phyloP scores from a whole-genome alignment of 139 green algal genomes.

The Chlamydomonas sphaeroides region DNA sequence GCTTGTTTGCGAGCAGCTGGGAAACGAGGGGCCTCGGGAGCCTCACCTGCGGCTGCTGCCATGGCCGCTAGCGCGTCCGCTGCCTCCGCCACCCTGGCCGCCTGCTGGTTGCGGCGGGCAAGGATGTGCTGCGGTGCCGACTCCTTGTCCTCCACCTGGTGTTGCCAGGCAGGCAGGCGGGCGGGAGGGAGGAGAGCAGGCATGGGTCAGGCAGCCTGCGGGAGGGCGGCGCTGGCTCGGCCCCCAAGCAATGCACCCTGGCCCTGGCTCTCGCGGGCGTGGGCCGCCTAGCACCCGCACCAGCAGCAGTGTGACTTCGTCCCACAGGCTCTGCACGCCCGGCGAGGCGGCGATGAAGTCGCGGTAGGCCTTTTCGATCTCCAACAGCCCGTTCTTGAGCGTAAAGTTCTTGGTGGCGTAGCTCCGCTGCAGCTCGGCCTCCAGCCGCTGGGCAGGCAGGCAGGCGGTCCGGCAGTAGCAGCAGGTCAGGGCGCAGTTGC shows the following conservation, averaged over 20 bases:
- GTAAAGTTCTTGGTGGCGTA: constrained; percentile 73
- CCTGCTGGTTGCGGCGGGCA: background rate
- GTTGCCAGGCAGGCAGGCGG: no score
- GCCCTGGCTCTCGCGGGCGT: no score
- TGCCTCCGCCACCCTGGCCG: background rate
- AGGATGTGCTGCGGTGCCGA: constrained; percentile 40
- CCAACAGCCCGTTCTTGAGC: constrained; percentile 64
- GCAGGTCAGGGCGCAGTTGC: no score
- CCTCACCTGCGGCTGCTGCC: background rate
- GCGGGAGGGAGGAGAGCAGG: no score
- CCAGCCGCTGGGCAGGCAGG: constrained; percentile 54
- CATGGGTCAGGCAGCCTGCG: no score
- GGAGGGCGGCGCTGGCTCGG: no score
- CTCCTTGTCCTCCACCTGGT: constrained; percentile 51
- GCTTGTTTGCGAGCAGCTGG: no score
- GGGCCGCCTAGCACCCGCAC: no score
- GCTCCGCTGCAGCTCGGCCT: constrained; percentile 61
- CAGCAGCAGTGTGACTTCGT: constrained; percentile 53
- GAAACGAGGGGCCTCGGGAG: no score
- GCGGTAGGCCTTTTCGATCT: constrained; percentile 61
- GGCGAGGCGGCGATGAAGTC: constrained; percentile 22
- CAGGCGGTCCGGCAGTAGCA: no score
- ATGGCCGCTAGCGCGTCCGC: background rate
- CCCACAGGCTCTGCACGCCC: constrained; percentile 50
- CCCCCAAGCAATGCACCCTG: no score